A percentile compares a stretch with the other conserved stretches of the same genome.
phyloP scores from a whole-genome alignment of 805 yeast species.

The Candida anglica region DNA sequence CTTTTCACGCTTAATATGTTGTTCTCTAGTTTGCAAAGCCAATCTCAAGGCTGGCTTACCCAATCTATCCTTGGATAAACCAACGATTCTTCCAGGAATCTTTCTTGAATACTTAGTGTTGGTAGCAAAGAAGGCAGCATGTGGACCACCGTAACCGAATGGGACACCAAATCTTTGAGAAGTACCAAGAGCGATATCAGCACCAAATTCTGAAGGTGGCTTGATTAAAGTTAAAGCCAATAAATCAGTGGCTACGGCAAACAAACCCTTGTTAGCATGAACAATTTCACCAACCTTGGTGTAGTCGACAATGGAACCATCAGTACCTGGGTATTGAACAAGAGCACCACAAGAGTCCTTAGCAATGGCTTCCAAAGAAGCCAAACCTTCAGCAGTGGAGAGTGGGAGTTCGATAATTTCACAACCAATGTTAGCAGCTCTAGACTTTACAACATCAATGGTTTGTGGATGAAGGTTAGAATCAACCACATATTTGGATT shows the following conservation, averaged over 20 bases:
- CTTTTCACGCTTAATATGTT: conserved; percentile 94
- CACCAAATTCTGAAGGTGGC: conserved; percentile 83
- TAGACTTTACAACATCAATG: conserved; percentile 66
- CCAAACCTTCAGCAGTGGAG: conserved; percentile 33
- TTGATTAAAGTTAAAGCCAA: conserved; percentile 81
- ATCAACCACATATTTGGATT: conserved; percentile 67
- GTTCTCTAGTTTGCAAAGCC: conserved; percentile 97
- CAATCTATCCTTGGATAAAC: conserved; percentile 85
- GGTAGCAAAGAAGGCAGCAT: conserved; percentile 95
- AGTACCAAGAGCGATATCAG: conserved; percentile 90
- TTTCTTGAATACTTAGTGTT: conserved; percentile 77
- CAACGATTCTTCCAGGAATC: conserved; percentile 95
- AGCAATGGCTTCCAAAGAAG: conserved; percentile 18
- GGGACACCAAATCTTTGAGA: conserved; percentile 98
- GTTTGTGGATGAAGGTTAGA: conserved; percentile 81
- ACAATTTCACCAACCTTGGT: conserved; percentile 55
- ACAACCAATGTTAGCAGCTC: conserved; percentile 74
- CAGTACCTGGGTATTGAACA: conserved; percentile 87
- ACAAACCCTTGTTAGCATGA: conserved; percentile 69
- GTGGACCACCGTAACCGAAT: conserved; percentile 98
- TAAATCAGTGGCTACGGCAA: conserved; percentile 87
- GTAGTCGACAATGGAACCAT: conserved; percentile 61
- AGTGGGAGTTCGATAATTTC: conserved; percentile 58
- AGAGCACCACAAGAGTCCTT: conserved; percentile 69
- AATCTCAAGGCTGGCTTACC: conserved; percentile 87